Conservation (phyloP, 139 green algal species). For the Edaphochlamys debaryana region DNA sequence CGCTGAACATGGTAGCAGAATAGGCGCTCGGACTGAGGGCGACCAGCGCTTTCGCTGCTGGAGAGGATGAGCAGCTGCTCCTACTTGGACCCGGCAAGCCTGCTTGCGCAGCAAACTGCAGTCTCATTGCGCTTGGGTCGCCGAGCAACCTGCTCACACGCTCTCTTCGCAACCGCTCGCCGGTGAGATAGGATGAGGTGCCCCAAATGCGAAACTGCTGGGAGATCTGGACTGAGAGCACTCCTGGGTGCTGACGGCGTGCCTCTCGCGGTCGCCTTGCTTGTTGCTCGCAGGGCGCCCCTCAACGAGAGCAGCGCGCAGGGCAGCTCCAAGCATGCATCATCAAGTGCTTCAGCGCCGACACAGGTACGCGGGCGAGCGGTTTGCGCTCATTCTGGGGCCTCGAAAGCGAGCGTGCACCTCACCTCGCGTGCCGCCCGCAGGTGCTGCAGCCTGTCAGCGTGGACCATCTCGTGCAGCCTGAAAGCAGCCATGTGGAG, state of each 20-base stretch:
- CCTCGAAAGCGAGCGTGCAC: no score
- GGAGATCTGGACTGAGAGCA: not conserved
- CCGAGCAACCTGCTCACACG: slow-evolving; percentile 13
- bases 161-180: slow-evolving; percentile 7
- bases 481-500: not conserved
- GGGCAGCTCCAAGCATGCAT: not conserved
- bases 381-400: no score
- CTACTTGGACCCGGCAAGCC: slow-evolving; percentile 20
- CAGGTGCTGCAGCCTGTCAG: slow-evolving; percentile 4
- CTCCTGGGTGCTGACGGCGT: not conserved
- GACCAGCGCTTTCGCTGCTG: not conserved
- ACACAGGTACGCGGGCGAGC: no score
- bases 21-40: no score
- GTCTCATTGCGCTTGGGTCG: slow-evolving; percentile 13
- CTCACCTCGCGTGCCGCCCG: not conserved
- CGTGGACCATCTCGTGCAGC: not conserved
- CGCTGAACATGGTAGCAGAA: no score
- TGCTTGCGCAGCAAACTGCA: slow-evolving; percentile 18
- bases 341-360: not conserved
- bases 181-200: not conserved
- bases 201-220: not conserved
- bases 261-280: no score
- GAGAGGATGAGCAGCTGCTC: slow-evolving; percentile 16
- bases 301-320: slow-evolving; percentile 27
- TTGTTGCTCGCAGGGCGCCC: slow-evolving; percentile 27